Base-by-base conservation (phyloP, 371 early-diverging fungal genomes). In the Mortierella sp. region DNA sequence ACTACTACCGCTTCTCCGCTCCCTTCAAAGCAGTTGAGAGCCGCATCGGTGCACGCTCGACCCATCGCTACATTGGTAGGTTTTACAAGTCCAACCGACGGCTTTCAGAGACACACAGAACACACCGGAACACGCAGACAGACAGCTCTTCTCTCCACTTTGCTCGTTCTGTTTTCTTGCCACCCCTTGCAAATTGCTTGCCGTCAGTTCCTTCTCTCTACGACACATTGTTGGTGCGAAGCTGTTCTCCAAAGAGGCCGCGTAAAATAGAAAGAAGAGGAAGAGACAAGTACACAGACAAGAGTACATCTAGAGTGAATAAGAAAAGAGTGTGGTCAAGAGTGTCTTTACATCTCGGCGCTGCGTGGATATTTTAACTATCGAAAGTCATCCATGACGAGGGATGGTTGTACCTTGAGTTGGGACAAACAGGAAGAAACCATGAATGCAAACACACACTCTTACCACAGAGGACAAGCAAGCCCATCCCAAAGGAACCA, bases 31-130 rank as follows among this genome's bases (percentile, higher is more conserved):
- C 67, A 64, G 3, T 64, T 64, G 67, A 64, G 67, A 71, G 48
- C 71, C 67, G 11, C 24, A 72, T n/a, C 37, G n/a, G 31, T 16
- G 54, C 72, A 53, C 67, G 67, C 40, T 37, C 40, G 3, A 64
- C 40, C 67, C 61, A 13, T 64, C 51, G 28, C 34, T 51, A 19
- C 37, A 51, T 72, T 34, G 67, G 67, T 64, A 64, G 37, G 67
- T 64, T 37, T 21, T 8, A 10, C 21, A 64, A 6, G 10, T 21
- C 34, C 40, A 64, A 8, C 50, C 50, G 14, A 50, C 50, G 3
- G 37, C 67, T 64, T 37, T 64, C 67, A 40, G 67, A 24, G 67
- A 37, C 37, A 9, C 21, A 64, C 40, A 37, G 9, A 24, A 10
- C 14, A 57, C 57, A 26, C 43, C 43, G 6, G 43, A 6, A 40